Base-by-base conservation (phyloP, 164 flowering plant genomes). In the Santalum album region DNA sequence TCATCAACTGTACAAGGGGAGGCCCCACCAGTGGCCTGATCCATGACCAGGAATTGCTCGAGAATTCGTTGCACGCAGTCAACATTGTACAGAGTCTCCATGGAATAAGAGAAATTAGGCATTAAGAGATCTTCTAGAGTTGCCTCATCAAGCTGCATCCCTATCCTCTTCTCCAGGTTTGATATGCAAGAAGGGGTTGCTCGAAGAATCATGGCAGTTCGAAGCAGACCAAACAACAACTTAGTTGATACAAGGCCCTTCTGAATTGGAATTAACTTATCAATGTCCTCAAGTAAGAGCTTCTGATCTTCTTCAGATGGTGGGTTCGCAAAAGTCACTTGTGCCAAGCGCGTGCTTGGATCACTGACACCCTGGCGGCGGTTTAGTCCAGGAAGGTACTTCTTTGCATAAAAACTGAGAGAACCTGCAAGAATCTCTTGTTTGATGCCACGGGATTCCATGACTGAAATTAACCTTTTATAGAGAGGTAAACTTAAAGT, bases 111-210 rank as follows among this genome's bases (percentile, higher is more conserved):
- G 62, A 84, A 82, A 56, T 72, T 88, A 1, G 98, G 95, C 77
- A 91, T 81, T 72, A 91, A 61, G 10, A 91, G 86, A 79, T 88
- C 96, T 63, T 91, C 96, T 25, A 91, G 56, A 10, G 81, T 73
- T 1, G 96, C 98, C 49, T 86, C 82, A 68, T 91, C 90, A 45
- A 91, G 75, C 67, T 91, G 96, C 90, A 81, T 68, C 39, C 98
- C 98, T 21, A 83, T 79, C 57, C 92, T 74, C 55, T 49, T 81
- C 69, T 91, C 98, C 51, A 91, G 65, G 57, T 74, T 84, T 21
- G 92, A 77, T 63, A 78, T 72, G 68, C 92, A 81, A 60, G 85
- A 38, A n/a, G 83, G 68, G 59, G 64, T 68, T 17, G 82, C 92
- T 44, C 64, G 69, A 49, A 88, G 80, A 58, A 88, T 86, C 84